These are phyloP conservation scores for Macrophomina tecta DNA, from an alignment of 2,329 filamentous ascomycete genomes.

Conservation along the genomic window DNA sequence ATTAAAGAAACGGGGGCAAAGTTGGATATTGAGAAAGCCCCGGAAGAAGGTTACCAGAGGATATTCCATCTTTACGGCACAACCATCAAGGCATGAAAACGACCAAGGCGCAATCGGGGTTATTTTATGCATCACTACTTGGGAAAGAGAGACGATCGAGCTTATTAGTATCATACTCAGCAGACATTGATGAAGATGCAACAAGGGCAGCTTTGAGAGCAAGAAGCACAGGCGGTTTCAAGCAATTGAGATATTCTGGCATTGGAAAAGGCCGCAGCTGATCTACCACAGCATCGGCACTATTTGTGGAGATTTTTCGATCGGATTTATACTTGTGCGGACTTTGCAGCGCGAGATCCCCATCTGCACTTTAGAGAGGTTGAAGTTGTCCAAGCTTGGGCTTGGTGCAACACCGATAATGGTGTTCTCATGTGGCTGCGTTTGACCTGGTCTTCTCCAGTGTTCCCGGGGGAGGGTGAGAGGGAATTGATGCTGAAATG, in stretches of 20 bases:
- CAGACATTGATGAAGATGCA: no score
- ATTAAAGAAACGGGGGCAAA: slow-evolving; percentile 48
- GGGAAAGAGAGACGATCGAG: neutral
- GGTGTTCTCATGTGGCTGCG: no score
- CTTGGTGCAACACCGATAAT: neutral
- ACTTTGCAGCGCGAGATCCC: neutral
- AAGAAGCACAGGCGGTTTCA: no score
- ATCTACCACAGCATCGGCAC: neutral
- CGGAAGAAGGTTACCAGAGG: neutral
- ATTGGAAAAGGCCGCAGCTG: neutral
- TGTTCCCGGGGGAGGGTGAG: neutral
- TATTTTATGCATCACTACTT: neutral
- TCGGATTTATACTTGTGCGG: neutral
- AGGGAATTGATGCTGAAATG: neutral
- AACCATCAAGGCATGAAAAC: neutral
- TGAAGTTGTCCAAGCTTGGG: neutral
- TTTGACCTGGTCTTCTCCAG: neutral
- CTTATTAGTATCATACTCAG: no score
- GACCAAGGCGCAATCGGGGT: neutral
- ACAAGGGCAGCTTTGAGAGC: no score
- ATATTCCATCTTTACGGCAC: slow-evolving; percentile 19
- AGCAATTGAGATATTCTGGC: no score
- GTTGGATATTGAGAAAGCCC: neutral
- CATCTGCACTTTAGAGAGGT: neutral
- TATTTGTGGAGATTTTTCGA: neutral